A percentile compares a stretch with the other conserved stretches of the same genome.
These are phyloP conservation scores for Paramecium caudatum DNA, from an alignment of 73 alveolate genomes.

Conservation along the genomic window DNA sequence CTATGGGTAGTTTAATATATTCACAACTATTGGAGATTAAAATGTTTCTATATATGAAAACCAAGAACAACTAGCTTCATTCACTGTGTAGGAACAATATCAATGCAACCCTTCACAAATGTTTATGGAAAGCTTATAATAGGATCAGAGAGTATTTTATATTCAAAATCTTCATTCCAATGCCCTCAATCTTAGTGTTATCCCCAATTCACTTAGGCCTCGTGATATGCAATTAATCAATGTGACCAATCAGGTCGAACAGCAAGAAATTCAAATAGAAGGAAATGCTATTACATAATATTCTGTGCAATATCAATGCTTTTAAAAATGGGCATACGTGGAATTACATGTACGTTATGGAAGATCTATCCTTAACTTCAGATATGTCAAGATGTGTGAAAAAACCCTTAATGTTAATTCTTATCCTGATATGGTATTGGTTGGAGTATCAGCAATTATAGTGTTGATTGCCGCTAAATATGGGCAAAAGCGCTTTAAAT, in stretches of 20 bases:
- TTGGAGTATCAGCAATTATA: not conserved
- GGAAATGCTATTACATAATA: not conserved
- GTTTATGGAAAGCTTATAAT: not conserved
- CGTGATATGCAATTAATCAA: not conserved
- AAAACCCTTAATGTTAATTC: not conserved
- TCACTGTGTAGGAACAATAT: not conserved
- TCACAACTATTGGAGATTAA: not conserved
- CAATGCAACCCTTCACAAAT: not conserved
- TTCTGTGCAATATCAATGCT: not conserved
- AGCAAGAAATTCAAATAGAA: not conserved
- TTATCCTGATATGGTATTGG: constrained; percentile 27
- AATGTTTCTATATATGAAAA: constrained; percentile 34
- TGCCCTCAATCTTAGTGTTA: constrained; percentile 8
- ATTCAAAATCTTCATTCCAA: not conserved
- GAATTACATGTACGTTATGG: constrained; percentile 25
- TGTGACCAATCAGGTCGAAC: not conserved
- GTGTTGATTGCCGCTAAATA: not conserved
- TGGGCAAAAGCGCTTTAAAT: constrained; percentile 19
- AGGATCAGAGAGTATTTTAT: constrained; percentile 6
- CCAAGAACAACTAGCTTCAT: not conserved
- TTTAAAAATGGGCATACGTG: not conserved
- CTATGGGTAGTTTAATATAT: not conserved
- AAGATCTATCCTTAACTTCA: not conserved
- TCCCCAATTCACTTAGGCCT: constrained; percentile 3
- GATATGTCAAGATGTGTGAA: constrained; percentile 19